Conservation (phyloP, 768 basidiomycete species). For the Termitomyces sp. region DNA sequence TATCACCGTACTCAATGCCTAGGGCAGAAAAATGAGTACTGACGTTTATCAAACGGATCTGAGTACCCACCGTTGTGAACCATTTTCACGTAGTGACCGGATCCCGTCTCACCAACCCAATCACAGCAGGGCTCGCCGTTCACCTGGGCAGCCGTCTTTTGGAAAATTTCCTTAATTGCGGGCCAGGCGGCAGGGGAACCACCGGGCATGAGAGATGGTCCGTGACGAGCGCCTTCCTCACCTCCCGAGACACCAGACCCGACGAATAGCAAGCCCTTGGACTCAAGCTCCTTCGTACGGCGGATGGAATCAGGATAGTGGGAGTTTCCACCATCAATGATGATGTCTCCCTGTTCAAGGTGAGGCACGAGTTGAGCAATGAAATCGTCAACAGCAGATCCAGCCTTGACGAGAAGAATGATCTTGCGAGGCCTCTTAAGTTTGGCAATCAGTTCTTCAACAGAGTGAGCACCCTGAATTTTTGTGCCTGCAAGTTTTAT, state of each 20-base stretch:
- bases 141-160: constrained; percentile 93
- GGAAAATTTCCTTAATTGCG: constrained; percentile 97
- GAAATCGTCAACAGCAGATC: constrained; percentile 93
- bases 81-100: constrained; percentile 99
- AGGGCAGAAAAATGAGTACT: constrained; percentile 10
- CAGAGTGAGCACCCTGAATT: constrained; percentile 89
- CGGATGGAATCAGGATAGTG: constrained; percentile 99
- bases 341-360: constrained; percentile 95
- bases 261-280: constrained; percentile 94
- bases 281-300: constrained; percentile 87
- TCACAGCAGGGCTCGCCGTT: constrained; percentile 97
- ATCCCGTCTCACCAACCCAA: constrained; percentile 96
- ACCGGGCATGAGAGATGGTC: constrained; percentile 99
- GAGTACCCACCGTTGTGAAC: constrained; percentile 81
- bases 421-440: constrained; percentile 96
- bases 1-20: constrained; percentile 99
- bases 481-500: constrained; percentile 70
- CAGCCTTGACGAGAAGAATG: constrained; percentile 98
- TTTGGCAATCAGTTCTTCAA: constrained; percentile 87
- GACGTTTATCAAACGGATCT: constrained; percentile 5
- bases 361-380: constrained; percentile 85
- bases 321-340: constrained; percentile 99
- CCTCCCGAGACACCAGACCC: constrained; percentile 99
- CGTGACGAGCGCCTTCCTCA: constrained; percentile 96
- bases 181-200: constrained; percentile 95